Conservation (phyloP, 305 asterid species). For the Solanum hybrid region DNA sequence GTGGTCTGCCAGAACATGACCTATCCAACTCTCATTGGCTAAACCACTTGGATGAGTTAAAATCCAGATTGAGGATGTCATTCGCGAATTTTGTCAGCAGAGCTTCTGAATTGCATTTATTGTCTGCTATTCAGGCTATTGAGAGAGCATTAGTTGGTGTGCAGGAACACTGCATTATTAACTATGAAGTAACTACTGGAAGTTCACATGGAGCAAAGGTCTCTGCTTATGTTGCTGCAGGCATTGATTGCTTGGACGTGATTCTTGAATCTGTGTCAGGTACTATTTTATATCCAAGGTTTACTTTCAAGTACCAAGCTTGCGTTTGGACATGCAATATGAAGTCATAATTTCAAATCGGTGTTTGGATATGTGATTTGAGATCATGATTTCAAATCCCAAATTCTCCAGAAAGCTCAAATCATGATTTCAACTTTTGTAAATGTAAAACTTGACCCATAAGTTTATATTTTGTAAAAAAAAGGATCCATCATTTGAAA, state of each 20-base stretch:
- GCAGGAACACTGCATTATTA: conserved; percentile 48
- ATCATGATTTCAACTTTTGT: not conserved
- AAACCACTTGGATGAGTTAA: conserved; percentile 42
- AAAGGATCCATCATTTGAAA: not conserved
- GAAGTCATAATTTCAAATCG: not conserved
- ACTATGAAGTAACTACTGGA: conserved; percentile 56
- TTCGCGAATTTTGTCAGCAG: conserved; percentile 45
- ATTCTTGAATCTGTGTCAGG: conserved; percentile 74
- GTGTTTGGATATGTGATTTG: not conserved
- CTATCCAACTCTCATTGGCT: conserved; percentile 21
- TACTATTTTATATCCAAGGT: conserved; percentile 10
- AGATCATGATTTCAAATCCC: not conserved
- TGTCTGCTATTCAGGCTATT: conserved; percentile 53
- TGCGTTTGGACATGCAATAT: not conserved
- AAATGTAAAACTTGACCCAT: not conserved
- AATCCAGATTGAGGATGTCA: conserved; percentile 54
- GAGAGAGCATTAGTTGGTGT: conserved; percentile 93
- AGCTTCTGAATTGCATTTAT: conserved; percentile 61
- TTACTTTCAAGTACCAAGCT: not conserved
- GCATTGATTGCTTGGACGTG: conserved; percentile 69
- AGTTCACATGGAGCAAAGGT: conserved; percentile 57
- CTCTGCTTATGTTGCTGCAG: conserved; percentile 69
- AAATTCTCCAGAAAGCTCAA: not conserved
- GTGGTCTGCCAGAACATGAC: conserved; percentile 16
- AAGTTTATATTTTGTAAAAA: not conserved